Evolutionary conservation across 106 monocot species (phyloP).

Genomic region (Phalaenopsis equestris): DNA sequence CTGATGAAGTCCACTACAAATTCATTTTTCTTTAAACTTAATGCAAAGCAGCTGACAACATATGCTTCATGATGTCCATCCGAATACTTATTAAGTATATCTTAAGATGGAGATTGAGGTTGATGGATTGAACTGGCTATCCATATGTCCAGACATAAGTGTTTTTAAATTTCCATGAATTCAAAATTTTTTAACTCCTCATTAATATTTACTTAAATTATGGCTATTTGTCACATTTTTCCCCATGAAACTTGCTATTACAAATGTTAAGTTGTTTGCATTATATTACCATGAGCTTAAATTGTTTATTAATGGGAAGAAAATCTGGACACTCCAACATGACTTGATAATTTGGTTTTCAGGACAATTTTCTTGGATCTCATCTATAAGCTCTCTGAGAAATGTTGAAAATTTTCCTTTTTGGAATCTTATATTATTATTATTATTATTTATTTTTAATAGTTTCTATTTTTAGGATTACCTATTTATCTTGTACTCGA

Average conservation of each 20-base stretch:
- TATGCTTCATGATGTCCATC: background rate
- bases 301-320: background rate
- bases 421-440: too few relatives aligned
- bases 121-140: background rate
- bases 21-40: background rate
- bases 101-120: background rate
- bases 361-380: background rate
- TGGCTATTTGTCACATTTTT: background rate
- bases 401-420: too few relatives aligned
- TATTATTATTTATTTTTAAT: too few relatives aligned
- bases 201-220: background rate
- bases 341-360: background rate
- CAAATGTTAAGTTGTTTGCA: background rate
- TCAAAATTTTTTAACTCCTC: background rate
- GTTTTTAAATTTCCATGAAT: background rate
- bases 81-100: background rate
- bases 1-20: background rate
- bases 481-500: too few relatives aligned
- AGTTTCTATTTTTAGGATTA: too few relatives aligned
- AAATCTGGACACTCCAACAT: background rate
- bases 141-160: background rate
- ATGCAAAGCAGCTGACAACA: background rate
- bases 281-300: background rate
- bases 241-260: background rate
- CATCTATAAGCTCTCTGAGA: background rate